phyloP scores from a whole-genome alignment of 129 eudicot genomes.

The Flaveria sonorensis region DNA sequence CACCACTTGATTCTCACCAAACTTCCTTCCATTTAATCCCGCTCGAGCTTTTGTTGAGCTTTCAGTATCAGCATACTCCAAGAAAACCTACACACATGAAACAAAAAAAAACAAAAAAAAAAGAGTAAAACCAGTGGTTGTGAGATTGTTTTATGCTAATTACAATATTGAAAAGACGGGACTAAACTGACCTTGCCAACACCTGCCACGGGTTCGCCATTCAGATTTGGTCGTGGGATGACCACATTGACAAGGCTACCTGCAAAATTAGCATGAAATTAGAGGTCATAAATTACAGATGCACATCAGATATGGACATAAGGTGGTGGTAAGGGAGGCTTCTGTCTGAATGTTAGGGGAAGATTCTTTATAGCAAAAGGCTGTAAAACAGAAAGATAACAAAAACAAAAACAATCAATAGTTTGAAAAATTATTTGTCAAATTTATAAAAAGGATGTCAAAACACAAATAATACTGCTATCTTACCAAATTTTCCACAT shows the following conservation, averaged over 20 bases:
- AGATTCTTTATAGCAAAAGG: conserved; percentile 47
- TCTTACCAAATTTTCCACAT: conserved; percentile 86
- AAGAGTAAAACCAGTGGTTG: not conserved
- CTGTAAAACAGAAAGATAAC: conserved; percentile 55
- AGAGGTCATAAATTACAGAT: conserved; percentile 9
- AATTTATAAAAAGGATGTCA: not conserved
- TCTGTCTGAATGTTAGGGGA: conserved; percentile 44
- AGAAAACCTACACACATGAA: conserved; percentile 56
- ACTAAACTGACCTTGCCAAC: conserved; percentile 79
- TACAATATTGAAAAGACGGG: not conserved
- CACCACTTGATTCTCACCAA: conserved; percentile 89
- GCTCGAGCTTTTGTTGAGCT: conserved; percentile 70
- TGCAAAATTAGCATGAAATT: conserved; percentile 41
- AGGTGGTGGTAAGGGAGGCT: conserved; percentile 39
- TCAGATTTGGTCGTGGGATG: conserved; percentile 84
- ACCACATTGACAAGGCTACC: conserved; percentile 71
- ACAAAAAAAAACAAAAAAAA: not conserved
- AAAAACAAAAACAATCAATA: conserved; percentile 20
- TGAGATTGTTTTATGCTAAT: not conserved
- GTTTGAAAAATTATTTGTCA: conserved; percentile 15
- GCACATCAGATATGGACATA: conserved; percentile 17
- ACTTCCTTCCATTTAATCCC: conserved; percentile 86
- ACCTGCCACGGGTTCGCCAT: conserved; percentile 77
- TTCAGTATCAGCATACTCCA: conserved; percentile 74
- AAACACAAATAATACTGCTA: not conserved